A percentile compares a stretch with the other conserved stretches of the same genome.
phyloP scores from a whole-genome alignment of 2,329 filamentous ascomycete genomes.

The Xylariaceae sp. region DNA sequence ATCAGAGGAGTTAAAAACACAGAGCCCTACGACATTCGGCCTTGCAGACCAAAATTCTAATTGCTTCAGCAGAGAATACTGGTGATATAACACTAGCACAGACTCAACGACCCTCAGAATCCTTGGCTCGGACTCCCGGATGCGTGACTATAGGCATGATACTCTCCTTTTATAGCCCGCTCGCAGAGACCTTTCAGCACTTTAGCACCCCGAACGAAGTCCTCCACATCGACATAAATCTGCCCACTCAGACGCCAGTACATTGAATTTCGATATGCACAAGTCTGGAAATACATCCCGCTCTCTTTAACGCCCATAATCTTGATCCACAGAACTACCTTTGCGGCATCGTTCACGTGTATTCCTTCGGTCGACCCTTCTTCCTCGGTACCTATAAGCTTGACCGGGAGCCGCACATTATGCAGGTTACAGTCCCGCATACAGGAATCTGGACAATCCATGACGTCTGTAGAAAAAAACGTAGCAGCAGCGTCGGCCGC shows the following conservation, averaged over 20 bases:
- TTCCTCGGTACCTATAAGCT: constrained; percentile 4
- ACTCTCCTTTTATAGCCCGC: constrained; percentile 44
- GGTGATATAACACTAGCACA: too few species aligned
- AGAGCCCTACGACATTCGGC: too few species aligned
- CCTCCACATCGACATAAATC: constrained; percentile 60
- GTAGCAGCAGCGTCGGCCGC: constrained; percentile 50
- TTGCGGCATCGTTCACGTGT: constrained; percentile 32
- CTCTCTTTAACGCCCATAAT: constrained; percentile 37
- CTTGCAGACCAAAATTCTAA: too few species aligned
- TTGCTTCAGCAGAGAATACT: too few species aligned
- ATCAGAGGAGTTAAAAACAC: too few species aligned
- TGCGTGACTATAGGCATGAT: background rate
- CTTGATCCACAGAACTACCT: constrained; percentile 47
- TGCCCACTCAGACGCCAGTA: constrained; percentile 64
- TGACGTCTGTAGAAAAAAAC: constrained; percentile 55
- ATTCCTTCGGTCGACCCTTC: constrained; percentile 7
- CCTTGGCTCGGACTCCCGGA: too few species aligned
- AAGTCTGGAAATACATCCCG: constrained; percentile 57
- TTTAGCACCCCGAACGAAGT: constrained; percentile 44
- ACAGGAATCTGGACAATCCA: constrained; percentile 45
- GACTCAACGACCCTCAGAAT: too few species aligned
- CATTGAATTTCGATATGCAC: constrained; percentile 52
- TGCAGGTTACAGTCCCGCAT: constrained; percentile 50
- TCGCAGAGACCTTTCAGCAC: constrained; percentile 28
- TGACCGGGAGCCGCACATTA: constrained; percentile 56